A percentile compares a stretch with the other conserved stretches of the same genome.
Evolutionary conservation across 2,329 filamentous ascomycete species (phyloP).

Genomic region (Cladophialophora chaetospira): DNA sequence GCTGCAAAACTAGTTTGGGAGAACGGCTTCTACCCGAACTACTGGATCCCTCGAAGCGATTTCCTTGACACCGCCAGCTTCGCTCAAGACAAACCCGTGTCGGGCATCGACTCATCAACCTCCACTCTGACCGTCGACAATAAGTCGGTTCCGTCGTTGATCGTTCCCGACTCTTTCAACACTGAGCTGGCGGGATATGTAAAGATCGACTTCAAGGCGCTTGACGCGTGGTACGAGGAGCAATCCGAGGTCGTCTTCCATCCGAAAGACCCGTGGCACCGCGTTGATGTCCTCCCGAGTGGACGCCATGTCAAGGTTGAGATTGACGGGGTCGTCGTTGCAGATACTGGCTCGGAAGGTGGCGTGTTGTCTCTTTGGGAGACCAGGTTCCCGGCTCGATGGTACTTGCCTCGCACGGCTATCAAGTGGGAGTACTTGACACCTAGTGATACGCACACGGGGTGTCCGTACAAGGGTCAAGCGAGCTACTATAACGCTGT

Average conservation of each 20-base stretch:
- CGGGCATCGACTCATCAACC: slow-evolving; percentile 27
- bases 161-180: slow-evolving; percentile 28
- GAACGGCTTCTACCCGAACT: slow-evolving; percentile 30
- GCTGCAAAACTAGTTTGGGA: slow-evolving; percentile 33
- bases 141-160: slow-evolving; percentile 23
- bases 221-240: slow-evolving; percentile 35
- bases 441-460: slow-evolving; percentile 31
- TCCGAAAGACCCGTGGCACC: slow-evolving; percentile 34
- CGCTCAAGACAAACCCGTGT: slow-evolving; percentile 30
- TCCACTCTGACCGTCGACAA: slow-evolving; percentile 21
- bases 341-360: slow-evolving; percentile 31
- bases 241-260: slow-evolving; percentile 28
- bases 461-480: slow-evolving; percentile 34
- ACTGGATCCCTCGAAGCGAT: slow-evolving; percentile 28
- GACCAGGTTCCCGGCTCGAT: slow-evolving; percentile 31
- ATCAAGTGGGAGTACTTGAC: slow-evolving; percentile 30
- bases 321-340: slow-evolving; percentile 28
- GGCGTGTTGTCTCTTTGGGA: slow-evolving; percentile 34
- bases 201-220: slow-evolving; percentile 33
- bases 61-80: slow-evolving; percentile 29
- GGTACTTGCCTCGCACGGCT: slow-evolving; percentile 34
- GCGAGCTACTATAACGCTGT: slow-evolving; percentile 34
- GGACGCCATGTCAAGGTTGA: slow-evolving; percentile 31
- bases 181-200: slow-evolving; percentile 30
- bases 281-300: slow-evolving; percentile 31